These are phyloP conservation scores for Colletotrichum karsti DNA, from an alignment of 2,329 filamentous ascomycete genomes.

Conservation along the genomic window DNA sequence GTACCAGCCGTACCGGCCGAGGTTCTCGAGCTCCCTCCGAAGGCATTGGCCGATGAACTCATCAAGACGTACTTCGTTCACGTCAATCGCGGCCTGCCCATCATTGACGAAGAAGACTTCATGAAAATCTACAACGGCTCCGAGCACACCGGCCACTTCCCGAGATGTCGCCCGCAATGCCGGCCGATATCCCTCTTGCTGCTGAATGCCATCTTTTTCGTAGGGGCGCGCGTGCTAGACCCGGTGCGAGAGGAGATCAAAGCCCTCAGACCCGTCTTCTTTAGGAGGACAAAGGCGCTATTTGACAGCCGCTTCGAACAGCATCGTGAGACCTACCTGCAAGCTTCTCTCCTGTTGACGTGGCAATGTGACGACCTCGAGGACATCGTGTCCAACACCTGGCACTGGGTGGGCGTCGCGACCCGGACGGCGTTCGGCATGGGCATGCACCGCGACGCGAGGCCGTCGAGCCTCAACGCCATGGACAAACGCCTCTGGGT, in stretches of 20 bases:
- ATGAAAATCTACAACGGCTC: constrained; percentile 58
- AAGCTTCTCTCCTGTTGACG: constrained; percentile 61
- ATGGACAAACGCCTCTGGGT: constrained; percentile 45
- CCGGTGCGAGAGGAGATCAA: constrained; percentile 47
- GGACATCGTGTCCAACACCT: constrained; percentile 62
- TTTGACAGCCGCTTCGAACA: constrained; percentile 62
- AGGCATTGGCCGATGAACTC: constrained; percentile 55
- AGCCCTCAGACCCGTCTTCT: constrained; percentile 53
- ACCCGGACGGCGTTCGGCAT: constrained; percentile 60
- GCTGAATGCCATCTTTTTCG: constrained; percentile 58
- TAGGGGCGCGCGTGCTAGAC: constrained; percentile 58
- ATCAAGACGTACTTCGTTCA: constrained; percentile 59
- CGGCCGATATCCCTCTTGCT: constrained; percentile 55
- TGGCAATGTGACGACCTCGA: constrained; percentile 65
- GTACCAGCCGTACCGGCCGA: constrained; percentile 51
- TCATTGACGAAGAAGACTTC: constrained; percentile 60
- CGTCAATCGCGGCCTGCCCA: constrained; percentile 60
- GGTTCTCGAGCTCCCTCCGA: constrained; percentile 57
- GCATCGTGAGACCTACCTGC: constrained; percentile 61
- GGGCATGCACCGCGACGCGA: constrained; percentile 56
- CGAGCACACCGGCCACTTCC: constrained; percentile 34
- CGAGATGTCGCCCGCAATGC: constrained; percentile 33
- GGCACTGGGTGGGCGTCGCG: constrained; percentile 61
- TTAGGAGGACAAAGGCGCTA: constrained; percentile 60
- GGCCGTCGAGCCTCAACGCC: constrained; percentile 36